Evolutionary conservation across 2,329 filamentous ascomycete species (phyloP), one percentile per base, ranked within the genome.

Genomic region (Clonostachys rhizophaga): DNA sequence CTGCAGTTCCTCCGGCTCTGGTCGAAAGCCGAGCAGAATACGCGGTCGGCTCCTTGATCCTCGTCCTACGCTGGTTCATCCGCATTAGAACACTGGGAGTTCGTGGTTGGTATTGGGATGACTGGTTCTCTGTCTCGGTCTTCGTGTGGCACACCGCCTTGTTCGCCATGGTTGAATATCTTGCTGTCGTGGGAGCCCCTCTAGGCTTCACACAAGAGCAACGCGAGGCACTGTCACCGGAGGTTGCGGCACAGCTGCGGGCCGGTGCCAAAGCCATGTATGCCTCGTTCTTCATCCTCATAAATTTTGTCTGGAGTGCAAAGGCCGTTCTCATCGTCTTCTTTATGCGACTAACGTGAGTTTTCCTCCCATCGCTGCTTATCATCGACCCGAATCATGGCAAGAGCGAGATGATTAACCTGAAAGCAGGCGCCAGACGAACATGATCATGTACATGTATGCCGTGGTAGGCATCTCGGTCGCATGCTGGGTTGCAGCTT

Each of bases 271-370:
- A 47, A 37, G 45, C 17, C 8, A 42, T 47, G 45, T 47, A 47
- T 47, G 45, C 45, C 24, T 34, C 45, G n/a, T 47, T 47, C 34
- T 47, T 43, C 40, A 47, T 47, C 34, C 34, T 47, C n/a, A 47
- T 47, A 3, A 36, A 34, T 11, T 37, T 47, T 17, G 45, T 47
- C 8, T 47, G 45, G 45, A 47, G 45, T 18, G 45, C 45, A 43
- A 47, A 47, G 45, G 45, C 37, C 2, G 45, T 47, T 2, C 33
- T 47, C 10, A 30, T 47, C 39, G 20, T 41, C 24, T 47, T 47
- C 40, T 47, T 47, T 35, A n/a, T 47, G 24, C 45, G 43, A 18
- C 33, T 47, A 9, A 47, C 40, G 45, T 47, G 43, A 6, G 45
- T 47, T 6, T 9, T 8, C 40, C 40, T 12, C 40, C 40, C 40